These are phyloP conservation scores for Amauroascus verrucosus DNA, from an alignment of 2,329 filamentous ascomycete species.

Conservation along the genomic window DNA sequence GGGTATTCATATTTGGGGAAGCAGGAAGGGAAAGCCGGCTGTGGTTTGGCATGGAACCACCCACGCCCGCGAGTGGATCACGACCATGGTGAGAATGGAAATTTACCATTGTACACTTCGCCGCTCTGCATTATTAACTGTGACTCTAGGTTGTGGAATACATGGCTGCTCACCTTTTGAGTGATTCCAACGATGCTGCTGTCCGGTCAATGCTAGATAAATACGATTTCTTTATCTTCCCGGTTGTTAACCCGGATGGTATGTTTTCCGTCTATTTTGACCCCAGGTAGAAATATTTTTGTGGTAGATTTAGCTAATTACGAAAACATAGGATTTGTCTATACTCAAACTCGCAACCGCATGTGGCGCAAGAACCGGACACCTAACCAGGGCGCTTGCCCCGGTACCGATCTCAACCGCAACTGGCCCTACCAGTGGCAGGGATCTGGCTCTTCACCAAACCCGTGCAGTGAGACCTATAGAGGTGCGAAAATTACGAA, in stretches of 20 bases:
- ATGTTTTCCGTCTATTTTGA: too few species aligned
- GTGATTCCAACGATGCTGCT: conserved; percentile 14
- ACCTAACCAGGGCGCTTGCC: conserved; percentile 31
- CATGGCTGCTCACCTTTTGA: conserved; percentile 42
- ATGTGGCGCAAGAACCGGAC: conserved; percentile 55
- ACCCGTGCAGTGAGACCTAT: conserved; percentile 45
- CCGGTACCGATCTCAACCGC: conserved; percentile 49
- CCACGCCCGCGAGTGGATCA: conserved; percentile 53
- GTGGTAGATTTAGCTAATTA: background rate
- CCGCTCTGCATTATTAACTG: background rate
- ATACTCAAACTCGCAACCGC: conserved; percentile 47
- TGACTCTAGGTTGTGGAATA: conserved; percentile 35
- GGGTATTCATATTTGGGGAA: conserved; percentile 47
- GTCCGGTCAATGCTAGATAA: conserved; percentile 44
- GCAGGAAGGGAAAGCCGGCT: conserved; percentile 41
- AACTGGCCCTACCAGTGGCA: conserved; percentile 48
- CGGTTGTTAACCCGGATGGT: conserved; percentile 54
- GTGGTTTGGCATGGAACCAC: conserved; percentile 49
- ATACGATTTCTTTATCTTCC: conserved; percentile 58
- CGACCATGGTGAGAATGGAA: conserved; percentile 36
- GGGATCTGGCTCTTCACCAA: conserved; percentile 40
- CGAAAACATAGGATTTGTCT: conserved; percentile 43
- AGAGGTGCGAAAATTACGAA: conserved; percentile 19
- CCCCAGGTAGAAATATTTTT: too few species aligned
- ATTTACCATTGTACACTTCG: background rate